Percentiles rank a stretch among this genome's conserved stretches.
phyloP scores from a whole-genome alignment of 192 early-diverging fungal genomes.

The Lunasporangiospora selenospora region DNA sequence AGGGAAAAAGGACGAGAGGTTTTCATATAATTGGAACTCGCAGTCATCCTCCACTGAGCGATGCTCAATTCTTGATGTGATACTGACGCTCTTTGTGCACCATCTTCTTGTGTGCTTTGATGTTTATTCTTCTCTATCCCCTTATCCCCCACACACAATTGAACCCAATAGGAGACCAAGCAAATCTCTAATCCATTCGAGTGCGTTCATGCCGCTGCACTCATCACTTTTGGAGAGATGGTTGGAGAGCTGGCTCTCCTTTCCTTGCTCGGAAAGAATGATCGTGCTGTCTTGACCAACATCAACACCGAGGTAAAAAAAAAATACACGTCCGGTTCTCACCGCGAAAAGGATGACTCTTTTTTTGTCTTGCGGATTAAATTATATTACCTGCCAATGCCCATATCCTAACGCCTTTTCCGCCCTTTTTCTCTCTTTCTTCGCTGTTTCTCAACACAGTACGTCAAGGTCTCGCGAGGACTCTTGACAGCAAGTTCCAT shows the following conservation, averaged over 20 bases:
- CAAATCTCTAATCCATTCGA: slow-evolving; percentile 54
- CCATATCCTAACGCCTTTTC: no score
- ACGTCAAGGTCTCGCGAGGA: slow-evolving; percentile 34
- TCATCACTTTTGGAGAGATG: slow-evolving; percentile 62
- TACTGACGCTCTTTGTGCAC: neutral
- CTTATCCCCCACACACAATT: no score
- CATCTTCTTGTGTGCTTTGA: neutral
- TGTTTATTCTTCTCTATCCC: no score
- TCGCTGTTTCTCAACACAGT: no score
- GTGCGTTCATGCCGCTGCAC: slow-evolving; percentile 57
- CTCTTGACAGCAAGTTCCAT: slow-evolving; percentile 33
- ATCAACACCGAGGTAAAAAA: slow-evolving; percentile 58
- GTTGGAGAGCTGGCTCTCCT: slow-evolving; percentile 55
- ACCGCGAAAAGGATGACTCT: neutral
- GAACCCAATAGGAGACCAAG: slow-evolving; percentile 54
- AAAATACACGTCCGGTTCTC: no score
- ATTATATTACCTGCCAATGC: no score
- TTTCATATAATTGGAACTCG: no score
- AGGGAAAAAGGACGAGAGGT: no score
- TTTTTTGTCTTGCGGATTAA: neutral
- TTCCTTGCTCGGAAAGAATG: slow-evolving; percentile 49
- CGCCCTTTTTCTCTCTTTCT: neutral
- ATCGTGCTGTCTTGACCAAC: slow-evolving; percentile 51
- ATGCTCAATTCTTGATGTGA: no score
- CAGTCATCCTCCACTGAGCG: no score